Percentiles rank a stretch among this genome's conserved stretches.
phyloP scores from a whole-genome alignment of 768 basidiomycete species.

The Trametes cingulata region DNA sequence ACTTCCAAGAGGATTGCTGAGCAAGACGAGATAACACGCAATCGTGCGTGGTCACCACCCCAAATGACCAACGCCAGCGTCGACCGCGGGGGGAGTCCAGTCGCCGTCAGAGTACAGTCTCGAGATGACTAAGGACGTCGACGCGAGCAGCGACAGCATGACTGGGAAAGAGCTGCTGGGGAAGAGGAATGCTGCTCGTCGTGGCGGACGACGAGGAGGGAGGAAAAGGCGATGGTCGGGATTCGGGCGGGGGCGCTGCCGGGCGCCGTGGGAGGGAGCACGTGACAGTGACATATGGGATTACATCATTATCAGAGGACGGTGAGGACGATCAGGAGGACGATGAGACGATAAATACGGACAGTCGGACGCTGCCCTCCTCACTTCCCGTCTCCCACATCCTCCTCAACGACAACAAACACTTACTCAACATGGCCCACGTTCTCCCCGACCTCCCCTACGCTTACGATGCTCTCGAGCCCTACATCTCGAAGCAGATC shows the following conservation, averaged over 20 bases:
- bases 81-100: too few relatives aligned
- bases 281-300: slow-evolving; percentile 5
- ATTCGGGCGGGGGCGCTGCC: not conserved
- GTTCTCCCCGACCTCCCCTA: slow-evolving; percentile 12
- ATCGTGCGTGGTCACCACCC: slow-evolving; percentile 1
- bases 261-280: slow-evolving; percentile 1
- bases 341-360: slow-evolving; percentile 9
- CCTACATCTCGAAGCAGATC: slow-evolving; percentile 86
- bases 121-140: not conserved
- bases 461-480: slow-evolving; percentile 79
- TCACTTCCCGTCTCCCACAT: slow-evolving; percentile 1
- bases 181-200: not conserved
- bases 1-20: not conserved
- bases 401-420: slow-evolving; percentile 4
- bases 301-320: slow-evolving; percentile 13
- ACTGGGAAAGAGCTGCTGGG: too few relatives aligned
- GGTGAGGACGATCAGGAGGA: slow-evolving; percentile 4
- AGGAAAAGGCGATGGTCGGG: not conserved
- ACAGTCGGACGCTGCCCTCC: not conserved
- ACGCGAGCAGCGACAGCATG: not conserved
- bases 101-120: too few relatives aligned
- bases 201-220: slow-evolving; percentile 4
- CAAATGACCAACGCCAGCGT: slow-evolving; percentile 2
- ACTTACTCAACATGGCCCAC: slow-evolving; percentile 7
- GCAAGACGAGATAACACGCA: slow-evolving; percentile 16